phyloP scores from a whole-genome alignment of 148 eudicot species.

The Chenopodium suecicum region DNA sequence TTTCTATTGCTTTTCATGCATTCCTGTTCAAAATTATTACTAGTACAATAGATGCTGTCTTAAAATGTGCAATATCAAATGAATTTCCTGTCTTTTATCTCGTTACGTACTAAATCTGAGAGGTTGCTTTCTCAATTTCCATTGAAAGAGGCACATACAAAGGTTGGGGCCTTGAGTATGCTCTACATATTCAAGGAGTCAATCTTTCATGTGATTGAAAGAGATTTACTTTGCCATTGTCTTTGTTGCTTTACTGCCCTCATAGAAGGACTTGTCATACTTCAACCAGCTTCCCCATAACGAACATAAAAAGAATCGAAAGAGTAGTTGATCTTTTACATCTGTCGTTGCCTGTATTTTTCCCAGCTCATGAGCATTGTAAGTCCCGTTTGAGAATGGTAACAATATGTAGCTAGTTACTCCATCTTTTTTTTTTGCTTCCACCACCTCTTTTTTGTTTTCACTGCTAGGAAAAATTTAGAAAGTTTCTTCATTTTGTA shows the following conservation, averaged over 20 bases:
- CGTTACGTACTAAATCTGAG: not conserved
- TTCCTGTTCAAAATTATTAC: not conserved
- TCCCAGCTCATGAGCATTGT: conserved; percentile 22
- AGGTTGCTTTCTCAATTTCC: conserved; percentile 19
- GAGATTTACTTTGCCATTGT: conserved; percentile 18
- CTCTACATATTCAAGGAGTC: conserved; percentile 31
- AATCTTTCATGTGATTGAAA: conserved; percentile 30
- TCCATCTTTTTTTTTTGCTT: conserved; percentile 23
- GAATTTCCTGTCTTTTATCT: not conserved
- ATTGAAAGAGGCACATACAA: conserved; percentile 19
- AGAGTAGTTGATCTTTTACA: conserved; percentile 16
- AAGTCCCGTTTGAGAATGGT: conserved; percentile 40
- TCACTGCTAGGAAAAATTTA: conserved; percentile 17
- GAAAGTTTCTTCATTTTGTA: conserved; percentile 24
- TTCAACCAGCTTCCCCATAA: conserved; percentile 24
- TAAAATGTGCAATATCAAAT: not conserved
- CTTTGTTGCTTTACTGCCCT: conserved; percentile 30
- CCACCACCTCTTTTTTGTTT: not conserved
- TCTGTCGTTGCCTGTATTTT: conserved; percentile 35
- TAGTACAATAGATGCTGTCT: conserved; percentile 10
- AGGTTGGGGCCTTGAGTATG: conserved; percentile 13
- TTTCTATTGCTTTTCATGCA: conserved; percentile 3
- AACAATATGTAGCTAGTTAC: conserved; percentile 8
- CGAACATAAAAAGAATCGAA: conserved; percentile 32
- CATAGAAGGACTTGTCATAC: conserved; percentile 21